Evolutionary conservation across 768 basidiomycete genomes (phyloP).

Genomic region (Termitomyces heimii): DNA sequence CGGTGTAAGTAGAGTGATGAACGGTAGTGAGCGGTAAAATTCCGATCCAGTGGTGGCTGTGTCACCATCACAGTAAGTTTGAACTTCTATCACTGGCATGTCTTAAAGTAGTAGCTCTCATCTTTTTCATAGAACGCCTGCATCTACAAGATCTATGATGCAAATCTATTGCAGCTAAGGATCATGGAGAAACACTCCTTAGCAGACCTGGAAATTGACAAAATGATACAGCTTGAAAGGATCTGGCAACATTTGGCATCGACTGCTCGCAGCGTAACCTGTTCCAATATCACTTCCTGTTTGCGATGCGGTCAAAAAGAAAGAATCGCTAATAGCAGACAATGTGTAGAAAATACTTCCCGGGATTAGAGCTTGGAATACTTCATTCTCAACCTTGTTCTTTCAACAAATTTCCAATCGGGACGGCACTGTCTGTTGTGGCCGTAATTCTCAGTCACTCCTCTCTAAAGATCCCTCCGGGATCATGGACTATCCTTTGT

Average conservation of each 20-base stretch:
- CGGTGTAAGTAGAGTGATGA: background rate
- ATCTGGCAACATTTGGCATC: background rate
- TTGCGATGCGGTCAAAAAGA: background rate
- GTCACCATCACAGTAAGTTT: background rate
- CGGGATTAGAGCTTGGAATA: background rate
- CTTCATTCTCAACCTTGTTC: background rate
- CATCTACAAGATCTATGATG: background rate
- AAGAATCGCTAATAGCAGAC: background rate
- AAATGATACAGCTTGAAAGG: background rate
- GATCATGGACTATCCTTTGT: background rate
- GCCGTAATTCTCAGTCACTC: too few relatives aligned
- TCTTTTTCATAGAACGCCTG: background rate
- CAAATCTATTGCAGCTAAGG: background rate
- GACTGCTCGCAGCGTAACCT: background rate
- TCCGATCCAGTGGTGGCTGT: conserved; percentile 1
- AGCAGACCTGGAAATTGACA: background rate
- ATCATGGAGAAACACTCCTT: background rate
- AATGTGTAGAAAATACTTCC: background rate
- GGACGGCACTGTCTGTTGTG: too few relatives aligned
- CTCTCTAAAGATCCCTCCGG: background rate
- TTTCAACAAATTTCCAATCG: background rate
- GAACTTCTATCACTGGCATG: background rate
- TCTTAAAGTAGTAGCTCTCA: background rate
- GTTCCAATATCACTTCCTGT: background rate
- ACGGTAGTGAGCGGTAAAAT: background rate